A percentile compares a stretch with the other conserved stretches of the same genome.
Evolutionary conservation across 2,329 filamentous ascomycete genomes (phyloP).

Genomic region (Fusarium scirpi): DNA sequence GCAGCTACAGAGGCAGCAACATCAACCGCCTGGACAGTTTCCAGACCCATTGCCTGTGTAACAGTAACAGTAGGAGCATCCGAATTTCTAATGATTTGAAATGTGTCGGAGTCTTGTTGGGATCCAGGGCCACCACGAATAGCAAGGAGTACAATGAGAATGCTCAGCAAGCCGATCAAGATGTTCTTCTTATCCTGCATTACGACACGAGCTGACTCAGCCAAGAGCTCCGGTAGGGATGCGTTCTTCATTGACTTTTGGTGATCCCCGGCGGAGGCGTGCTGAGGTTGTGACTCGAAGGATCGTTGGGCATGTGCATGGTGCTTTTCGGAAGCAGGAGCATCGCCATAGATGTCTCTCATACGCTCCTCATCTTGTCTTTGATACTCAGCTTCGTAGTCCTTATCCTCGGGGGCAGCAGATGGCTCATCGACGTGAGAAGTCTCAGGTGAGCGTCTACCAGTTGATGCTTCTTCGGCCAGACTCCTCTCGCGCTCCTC

Average conservation of each 20-base stretch:
- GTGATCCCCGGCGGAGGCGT: conserved; percentile 43
- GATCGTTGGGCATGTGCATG: conserved; percentile 15
- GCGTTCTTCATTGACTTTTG: conserved; percentile 55
- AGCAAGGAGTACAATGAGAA: conserved; percentile 66
- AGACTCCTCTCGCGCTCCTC: conserved; percentile 39
- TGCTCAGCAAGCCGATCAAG: conserved; percentile 65
- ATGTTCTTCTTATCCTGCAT: conserved; percentile 71
- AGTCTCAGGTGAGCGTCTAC: conserved; percentile 17
- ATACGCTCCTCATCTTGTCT: conserved; percentile 63
- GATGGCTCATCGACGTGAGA: conserved; percentile 31
- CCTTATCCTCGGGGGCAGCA: conserved; percentile 18
- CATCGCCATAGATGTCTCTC: conserved; percentile 62
- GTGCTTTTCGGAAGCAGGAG: conserved; percentile 18
- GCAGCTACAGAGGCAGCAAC: conserved; percentile 20
- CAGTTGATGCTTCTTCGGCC: conserved; percentile 18
- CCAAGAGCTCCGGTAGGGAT: conserved; percentile 65
- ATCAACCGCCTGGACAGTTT: conserved; percentile 15
- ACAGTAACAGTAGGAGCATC: conserved; percentile 46
- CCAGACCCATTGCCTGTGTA: conserved; percentile 31
- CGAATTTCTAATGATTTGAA: conserved; percentile 47
- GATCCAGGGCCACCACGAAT: conserved; percentile 48
- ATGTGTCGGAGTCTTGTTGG: conserved; percentile 41
- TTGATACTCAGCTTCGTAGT: conserved; percentile 50
- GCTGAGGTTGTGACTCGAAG: background rate
- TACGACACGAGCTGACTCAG: conserved; percentile 65